A percentile compares a stretch with the other conserved stretches of the same genome.
phyloP scores from a whole-genome alignment of 768 basidiomycete genomes.

The Phylloporus sp. region DNA sequence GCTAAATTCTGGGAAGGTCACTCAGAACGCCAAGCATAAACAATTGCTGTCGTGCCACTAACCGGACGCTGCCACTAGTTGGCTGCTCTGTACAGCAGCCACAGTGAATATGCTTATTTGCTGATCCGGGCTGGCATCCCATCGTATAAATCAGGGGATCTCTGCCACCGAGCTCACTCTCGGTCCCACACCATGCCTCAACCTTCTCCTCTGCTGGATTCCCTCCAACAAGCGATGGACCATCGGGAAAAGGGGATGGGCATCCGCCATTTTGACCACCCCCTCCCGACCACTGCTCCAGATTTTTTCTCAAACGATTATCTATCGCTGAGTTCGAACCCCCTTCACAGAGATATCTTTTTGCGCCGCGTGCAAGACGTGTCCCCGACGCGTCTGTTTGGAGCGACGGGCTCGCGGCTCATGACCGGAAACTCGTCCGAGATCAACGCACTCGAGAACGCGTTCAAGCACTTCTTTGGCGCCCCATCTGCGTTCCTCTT shows the following conservation, averaged over 20 bases:
- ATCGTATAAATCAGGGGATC: too few species aligned
- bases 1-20: too few species aligned
- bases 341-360: constrained; percentile 25
- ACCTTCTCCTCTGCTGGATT: constrained; percentile 5
- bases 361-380: constrained; percentile 29
- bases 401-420: constrained; percentile 48
- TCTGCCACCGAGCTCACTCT: too few species aligned
- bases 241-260: constrained; percentile 7
- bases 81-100: too few species aligned
- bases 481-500: constrained; percentile 49
- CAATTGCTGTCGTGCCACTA: too few species aligned
- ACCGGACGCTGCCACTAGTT: too few species aligned
- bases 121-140: too few species aligned
- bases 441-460: constrained; percentile 12
- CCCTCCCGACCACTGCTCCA: constrained; percentile 18
- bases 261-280: constrained; percentile 9
- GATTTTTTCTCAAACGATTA: constrained; percentile 51
- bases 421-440: constrained; percentile 34
- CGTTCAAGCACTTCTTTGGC: constrained; percentile 9
- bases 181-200: constrained; percentile 5
- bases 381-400: constrained; percentile 29
- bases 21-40: too few species aligned
- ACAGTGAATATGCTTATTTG: too few species aligned
- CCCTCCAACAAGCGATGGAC: constrained; percentile 12
- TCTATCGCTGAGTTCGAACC: constrained; percentile 39